Conservation (phyloP, 495 filamentous ascomycete genomes). For the Penicillium roqueforti region DNA sequence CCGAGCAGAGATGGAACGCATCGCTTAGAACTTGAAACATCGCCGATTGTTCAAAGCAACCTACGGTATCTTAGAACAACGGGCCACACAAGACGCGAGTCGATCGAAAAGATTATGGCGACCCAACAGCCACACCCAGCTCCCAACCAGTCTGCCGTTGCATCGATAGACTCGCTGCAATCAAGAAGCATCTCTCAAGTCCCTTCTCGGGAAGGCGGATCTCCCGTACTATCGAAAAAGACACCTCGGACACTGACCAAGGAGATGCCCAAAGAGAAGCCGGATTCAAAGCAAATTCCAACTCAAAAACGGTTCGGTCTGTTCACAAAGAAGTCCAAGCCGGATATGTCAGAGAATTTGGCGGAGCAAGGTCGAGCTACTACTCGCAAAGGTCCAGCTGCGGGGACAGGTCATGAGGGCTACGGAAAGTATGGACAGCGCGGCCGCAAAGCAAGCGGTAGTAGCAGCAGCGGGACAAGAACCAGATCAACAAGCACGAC, state of each 20-base stretch:
- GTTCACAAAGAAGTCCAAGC: constrained; percentile 70
- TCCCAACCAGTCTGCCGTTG: constrained; percentile 25
- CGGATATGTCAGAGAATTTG: constrained; percentile 49
- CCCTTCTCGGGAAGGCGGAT: constrained; percentile 39
- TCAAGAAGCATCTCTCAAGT: constrained; percentile 34
- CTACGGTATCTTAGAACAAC: constrained; percentile 45
- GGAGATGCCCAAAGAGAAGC: constrained; percentile 20
- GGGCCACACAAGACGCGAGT: constrained; percentile 41
- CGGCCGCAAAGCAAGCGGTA: constrained; percentile 46
- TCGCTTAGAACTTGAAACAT: constrained; percentile 57
- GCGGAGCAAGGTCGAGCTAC: constrained; percentile 51
- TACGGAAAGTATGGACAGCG: constrained; percentile 71
- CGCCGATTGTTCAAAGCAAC: constrained; percentile 76
- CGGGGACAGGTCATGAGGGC: constrained; percentile 94
- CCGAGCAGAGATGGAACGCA: constrained; percentile 81
- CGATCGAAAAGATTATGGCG: constrained; percentile 29
- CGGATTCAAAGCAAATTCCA: constrained; percentile 26
- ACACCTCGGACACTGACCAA: constrained; percentile 27
- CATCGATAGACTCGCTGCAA: constrained; percentile 39
- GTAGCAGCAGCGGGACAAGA: constrained; percentile 42
- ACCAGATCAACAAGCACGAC: constrained; percentile 55
- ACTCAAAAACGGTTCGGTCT: constrained; percentile 64
- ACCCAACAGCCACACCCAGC: constrained; percentile 10
- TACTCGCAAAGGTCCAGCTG: constrained; percentile 74
- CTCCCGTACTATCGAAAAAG: constrained; percentile 32